Evolutionary conservation across 129 eudicot genomes (phyloP), one percentile per base, ranked within the genome.

Genomic region (Arctium minus): DNA sequence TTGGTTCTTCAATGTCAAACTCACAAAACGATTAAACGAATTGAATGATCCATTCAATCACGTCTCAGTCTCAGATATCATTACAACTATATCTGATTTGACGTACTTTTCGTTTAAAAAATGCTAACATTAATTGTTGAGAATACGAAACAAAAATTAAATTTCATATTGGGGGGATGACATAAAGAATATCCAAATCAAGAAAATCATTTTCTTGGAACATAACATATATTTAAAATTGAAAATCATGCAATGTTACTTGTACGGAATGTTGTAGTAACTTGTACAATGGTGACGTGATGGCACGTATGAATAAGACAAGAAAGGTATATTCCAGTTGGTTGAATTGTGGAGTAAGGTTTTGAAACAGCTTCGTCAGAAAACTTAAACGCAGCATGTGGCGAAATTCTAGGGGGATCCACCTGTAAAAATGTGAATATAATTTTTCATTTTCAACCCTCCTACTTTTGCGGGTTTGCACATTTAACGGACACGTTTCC

Each of bases 351-450:
- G 83, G 87, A 72, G 86, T 78, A 84, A 84, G 87, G 44, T 83
- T 76, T 76, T n/a, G 37, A 81, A 70, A 83, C 39, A 27, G 72
- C 72, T 0, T 62, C 69, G 75, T 72, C 79, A 84, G 80, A 84
- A 78, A 39, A 22, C 80, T 84, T 79, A 84, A 84, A 79, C 87
- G 80, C 72, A 67, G 84, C 84, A 84, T 73, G 84, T 79, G 87
- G 76, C 87, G 84, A 73, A 84, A 84, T 67, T 84, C 72, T 2
- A 64, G 87, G 84, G 62, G 29, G 31, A 53, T 65, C 80, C 82
- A 83, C n/a, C 84, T 79, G 87, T 79, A 74, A 56, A 79, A 39
- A 33, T 50, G 33, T 60, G 39, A 72, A 35, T 39, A 10, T 60
- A 29, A 40, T 67, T 67, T 31, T 65, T 73, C 87, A 79, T 2